Percentiles rank a stretch among this genome's conserved stretches.
Evolutionary conservation across 2,329 filamentous ascomycete species (phyloP).

Genomic region (Scedosporium minutisporum): DNA sequence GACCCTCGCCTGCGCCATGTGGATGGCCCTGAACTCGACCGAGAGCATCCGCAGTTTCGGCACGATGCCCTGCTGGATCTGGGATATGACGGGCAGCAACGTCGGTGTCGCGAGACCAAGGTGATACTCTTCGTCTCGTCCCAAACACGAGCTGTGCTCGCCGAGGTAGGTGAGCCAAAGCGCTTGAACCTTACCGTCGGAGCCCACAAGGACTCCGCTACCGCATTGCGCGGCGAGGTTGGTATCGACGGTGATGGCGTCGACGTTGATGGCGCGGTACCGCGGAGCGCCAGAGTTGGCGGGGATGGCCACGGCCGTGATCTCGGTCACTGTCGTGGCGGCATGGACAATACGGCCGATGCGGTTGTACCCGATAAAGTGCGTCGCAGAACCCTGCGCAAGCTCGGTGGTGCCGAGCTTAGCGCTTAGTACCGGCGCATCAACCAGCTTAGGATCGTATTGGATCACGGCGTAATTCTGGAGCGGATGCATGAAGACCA

Average conservation of each 20-base stretch:
- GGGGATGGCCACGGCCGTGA: slow-evolving; percentile 92
- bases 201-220: slow-evolving; percentile 81
- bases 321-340: slow-evolving; percentile 91
- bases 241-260: slow-evolving; percentile 95
- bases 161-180: slow-evolving; percentile 96
- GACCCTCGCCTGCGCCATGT: slow-evolving; percentile 92
- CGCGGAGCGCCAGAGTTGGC: slow-evolving; percentile 85
- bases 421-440: slow-evolving; percentile 85
- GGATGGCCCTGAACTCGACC: slow-evolving; percentile 87
- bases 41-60: slow-evolving; percentile 85
- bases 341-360: slow-evolving; percentile 89
- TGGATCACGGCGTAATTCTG: slow-evolving; percentile 95
- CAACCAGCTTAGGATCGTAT: slow-evolving; percentile 88
- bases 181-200: slow-evolving; percentile 87
- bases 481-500: slow-evolving; percentile 89
- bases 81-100: slow-evolving; percentile 75
- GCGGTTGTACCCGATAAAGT: slow-evolving; percentile 97
- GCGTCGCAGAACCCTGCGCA: slow-evolving; percentile 85
- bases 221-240: slow-evolving; percentile 85
- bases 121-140: slow-evolving; percentile 93
- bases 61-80: slow-evolving; percentile 69
- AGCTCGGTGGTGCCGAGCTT: slow-evolving; percentile 72
- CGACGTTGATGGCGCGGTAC: slow-evolving; percentile 90
- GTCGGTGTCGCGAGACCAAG: slow-evolving; percentile 84
- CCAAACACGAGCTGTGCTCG: slow-evolving; percentile 67